These are phyloP conservation scores for Lactarius quietus DNA, from an alignment of 768 basidiomycete genomes.

Conservation along the genomic window DNA sequence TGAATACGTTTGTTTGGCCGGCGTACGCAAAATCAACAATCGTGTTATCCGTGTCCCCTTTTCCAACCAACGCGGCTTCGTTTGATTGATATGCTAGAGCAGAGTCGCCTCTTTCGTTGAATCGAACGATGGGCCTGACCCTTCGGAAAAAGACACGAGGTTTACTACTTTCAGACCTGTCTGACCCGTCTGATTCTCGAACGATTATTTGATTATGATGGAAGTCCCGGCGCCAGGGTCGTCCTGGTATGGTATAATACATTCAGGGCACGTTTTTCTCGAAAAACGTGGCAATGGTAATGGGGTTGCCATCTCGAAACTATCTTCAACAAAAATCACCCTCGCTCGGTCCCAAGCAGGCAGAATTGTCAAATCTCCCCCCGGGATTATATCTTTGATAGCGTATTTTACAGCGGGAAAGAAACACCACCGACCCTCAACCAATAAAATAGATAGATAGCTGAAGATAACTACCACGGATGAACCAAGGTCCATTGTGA, in stretches of 20 bases:
- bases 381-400: background rate
- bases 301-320: background rate
- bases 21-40: too few relatives aligned
- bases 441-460: background rate
- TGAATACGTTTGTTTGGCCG: too few relatives aligned
- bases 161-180: too few relatives aligned
- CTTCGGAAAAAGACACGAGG: background rate
- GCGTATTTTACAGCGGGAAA: slow-evolving; percentile 11
- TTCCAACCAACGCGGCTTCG: too few relatives aligned
- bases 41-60: too few relatives aligned
- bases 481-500: background rate
- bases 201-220: background rate
- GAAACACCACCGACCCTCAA: background rate
- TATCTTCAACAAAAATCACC: background rate
- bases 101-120: too few relatives aligned
- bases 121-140: background rate
- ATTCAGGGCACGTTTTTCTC: background rate
- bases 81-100: too few relatives aligned
- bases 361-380: background rate
- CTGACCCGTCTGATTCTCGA: background rate
- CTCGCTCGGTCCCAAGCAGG: background rate
- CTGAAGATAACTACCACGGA: background rate
- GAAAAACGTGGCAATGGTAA: background rate
- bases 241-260: background rate
- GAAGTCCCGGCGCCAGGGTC: background rate